phyloP scores from a whole-genome alignment of 2,329 filamentous ascomycete species.

The Scorias spongiosa region DNA sequence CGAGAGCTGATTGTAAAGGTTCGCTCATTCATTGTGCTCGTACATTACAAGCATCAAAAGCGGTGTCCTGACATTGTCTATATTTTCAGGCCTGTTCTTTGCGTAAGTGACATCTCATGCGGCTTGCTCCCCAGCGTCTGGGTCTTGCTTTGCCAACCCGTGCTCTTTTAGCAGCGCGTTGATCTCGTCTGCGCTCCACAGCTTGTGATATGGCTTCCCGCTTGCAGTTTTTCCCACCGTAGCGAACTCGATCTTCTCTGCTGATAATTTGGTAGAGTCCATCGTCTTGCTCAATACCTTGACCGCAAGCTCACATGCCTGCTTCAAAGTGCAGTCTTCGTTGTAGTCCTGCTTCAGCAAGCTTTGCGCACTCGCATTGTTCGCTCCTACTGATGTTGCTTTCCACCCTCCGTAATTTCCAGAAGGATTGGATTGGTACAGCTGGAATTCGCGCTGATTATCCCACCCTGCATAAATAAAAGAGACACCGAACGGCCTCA shows the following conservation, averaged over 20 bases:
- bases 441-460: conserved; percentile 87
- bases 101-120: background rate
- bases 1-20: too few relatives aligned
- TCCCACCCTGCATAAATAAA: conserved; percentile 99
- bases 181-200: conserved; percentile 96
- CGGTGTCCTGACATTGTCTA: too few relatives aligned
- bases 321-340: conserved; percentile 89
- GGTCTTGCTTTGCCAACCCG: conserved; percentile 67
- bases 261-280: conserved; percentile 97
- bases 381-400: conserved; percentile 91
- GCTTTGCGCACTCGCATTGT: conserved; percentile 94
- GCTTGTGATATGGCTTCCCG: conserved; percentile 93
- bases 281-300: conserved; percentile 99
- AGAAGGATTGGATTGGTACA: conserved; percentile 97
- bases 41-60: background rate
- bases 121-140: conserved; percentile 34
- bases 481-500: conserved; percentile 92
- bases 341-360: conserved; percentile 99
- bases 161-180: conserved; percentile 88
- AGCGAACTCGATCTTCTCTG: conserved; percentile 98
- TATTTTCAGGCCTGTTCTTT: too few relatives aligned
- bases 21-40: background rate
- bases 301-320: conserved; percentile 92
- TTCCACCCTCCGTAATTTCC: conserved; percentile 99
- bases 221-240: conserved; percentile 91